A percentile compares a stretch with the other conserved stretches of the same genome.
phyloP scores from a whole-genome alignment of 371 early-diverging fungal species.

The Umbelopsis sp. region DNA sequence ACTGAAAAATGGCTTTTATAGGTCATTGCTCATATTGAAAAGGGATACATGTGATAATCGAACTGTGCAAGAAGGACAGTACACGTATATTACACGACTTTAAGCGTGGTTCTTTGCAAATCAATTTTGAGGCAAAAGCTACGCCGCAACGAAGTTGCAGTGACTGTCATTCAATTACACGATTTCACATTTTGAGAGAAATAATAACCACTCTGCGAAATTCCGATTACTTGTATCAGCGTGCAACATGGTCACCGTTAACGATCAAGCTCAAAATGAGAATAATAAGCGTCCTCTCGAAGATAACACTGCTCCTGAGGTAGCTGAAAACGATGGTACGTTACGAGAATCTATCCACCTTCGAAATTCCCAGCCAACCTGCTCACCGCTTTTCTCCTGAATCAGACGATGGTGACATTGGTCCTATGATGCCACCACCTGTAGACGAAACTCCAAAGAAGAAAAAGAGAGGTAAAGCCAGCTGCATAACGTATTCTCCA shows the following conservation, averaged over 20 bases:
- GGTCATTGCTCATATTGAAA: no score
- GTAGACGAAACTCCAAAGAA: slow-evolving; percentile 34
- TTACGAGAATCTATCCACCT: no score
- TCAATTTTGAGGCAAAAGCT: no score
- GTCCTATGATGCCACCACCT: slow-evolving; percentile 46
- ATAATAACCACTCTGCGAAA: no score
- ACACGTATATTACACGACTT: no score
- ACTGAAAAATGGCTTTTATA: no score
- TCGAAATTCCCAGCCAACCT: no score
- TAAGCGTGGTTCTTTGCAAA: no score
- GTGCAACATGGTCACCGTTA: slow-evolving; percentile 22
- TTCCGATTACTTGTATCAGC: neutral
- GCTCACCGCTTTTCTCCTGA: neutral
- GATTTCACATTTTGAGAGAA: no score
- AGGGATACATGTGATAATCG: no score
- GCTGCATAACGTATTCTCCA: no score
- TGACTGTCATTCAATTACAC: neutral
- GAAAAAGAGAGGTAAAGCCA: slow-evolving; percentile 41
- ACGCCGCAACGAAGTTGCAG: neutral
- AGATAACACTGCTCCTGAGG: slow-evolving; percentile 14
- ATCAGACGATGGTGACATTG: slow-evolving; percentile 38
- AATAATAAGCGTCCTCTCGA: slow-evolving; percentile 33
- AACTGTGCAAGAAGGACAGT: no score
- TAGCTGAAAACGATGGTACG: slow-evolving; percentile 15
- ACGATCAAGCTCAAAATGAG: slow-evolving; percentile 26